phyloP scores from a whole-genome alignment of 2,329 filamentous ascomycete genomes.

The Trichophaea hybrida region DNA sequence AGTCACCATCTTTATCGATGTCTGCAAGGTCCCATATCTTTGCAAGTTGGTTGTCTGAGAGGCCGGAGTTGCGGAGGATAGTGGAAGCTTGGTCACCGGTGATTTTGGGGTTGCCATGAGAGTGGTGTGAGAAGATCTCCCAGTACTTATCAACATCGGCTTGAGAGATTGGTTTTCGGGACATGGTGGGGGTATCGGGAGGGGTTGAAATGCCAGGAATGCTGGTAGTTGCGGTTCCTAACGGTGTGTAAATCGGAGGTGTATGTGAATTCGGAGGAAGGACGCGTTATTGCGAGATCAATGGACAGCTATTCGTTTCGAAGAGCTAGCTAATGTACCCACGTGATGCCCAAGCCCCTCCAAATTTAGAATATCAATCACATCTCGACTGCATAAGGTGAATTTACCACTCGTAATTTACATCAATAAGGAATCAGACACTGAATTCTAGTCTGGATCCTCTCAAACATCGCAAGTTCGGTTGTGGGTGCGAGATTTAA shows the following conservation, averaged over 20 bases:
- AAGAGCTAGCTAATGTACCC: too few species aligned
- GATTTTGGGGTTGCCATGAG: slow-evolving; percentile 49
- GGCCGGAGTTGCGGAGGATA: slow-evolving; percentile 57
- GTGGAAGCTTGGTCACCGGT: slow-evolving; percentile 56
- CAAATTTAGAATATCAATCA: too few species aligned
- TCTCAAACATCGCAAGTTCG: too few species aligned
- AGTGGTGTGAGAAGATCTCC: slow-evolving; percentile 61
- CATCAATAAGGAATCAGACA: too few species aligned
- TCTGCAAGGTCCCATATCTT: slow-evolving; percentile 94
- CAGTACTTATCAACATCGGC: slow-evolving; percentile 60
- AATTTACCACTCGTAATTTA: too few species aligned
- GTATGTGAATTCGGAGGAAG: too few species aligned
- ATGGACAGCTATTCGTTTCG: too few species aligned
- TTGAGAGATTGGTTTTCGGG: slow-evolving; percentile 24
- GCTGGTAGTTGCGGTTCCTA: background rate
- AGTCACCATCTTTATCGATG: slow-evolving; percentile 89
- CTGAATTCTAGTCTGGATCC: too few species aligned
- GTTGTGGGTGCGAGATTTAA: too few species aligned
- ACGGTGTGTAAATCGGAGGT: background rate
- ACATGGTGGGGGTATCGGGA: slow-evolving; percentile 23
- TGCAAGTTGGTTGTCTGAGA: slow-evolving; percentile 76
- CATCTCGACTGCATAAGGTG: too few species aligned
- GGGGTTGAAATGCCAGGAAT: background rate
- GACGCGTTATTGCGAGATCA: too few species aligned
- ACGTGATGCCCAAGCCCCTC: too few species aligned